Evolutionary conservation across 768 basidiomycete species (phyloP).

Genomic region (Lanmaoa rubissima): DNA sequence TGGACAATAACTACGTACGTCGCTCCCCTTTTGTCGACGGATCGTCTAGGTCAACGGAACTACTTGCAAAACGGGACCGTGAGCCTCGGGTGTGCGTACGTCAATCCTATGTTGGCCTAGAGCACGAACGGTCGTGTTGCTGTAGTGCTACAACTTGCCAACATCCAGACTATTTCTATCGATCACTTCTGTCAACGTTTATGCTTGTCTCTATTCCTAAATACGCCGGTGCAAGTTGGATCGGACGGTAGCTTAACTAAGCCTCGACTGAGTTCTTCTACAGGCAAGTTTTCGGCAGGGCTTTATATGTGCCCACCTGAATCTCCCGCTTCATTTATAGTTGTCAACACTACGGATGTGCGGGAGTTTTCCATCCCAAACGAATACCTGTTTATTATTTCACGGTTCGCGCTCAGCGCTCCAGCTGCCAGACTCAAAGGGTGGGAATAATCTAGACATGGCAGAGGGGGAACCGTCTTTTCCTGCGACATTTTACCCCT

Average conservation of each 20-base stretch:
- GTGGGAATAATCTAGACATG: no score
- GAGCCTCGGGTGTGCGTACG: conserved; percentile 14
- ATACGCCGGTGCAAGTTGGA: background rate
- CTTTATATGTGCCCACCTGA: background rate
- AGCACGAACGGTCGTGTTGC: background rate
- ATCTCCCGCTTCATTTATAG: background rate
- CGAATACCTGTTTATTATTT: background rate
- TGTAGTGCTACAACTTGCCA: background rate
- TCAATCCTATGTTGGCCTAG: conserved; percentile 1
- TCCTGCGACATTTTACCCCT: no score
- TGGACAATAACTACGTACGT: conserved; percentile 15
- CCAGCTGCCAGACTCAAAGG: no score
- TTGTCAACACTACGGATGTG: background rate
- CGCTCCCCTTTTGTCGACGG: background rate
- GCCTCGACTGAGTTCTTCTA: background rate
- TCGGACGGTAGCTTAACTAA: background rate
- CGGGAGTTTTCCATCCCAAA: background rate
- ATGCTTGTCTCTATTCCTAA: background rate
- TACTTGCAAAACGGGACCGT: conserved; percentile 4
- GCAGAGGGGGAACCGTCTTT: no score
- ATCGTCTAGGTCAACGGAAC: background rate
- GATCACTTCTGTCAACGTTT: background rate
- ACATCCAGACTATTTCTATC: background rate
- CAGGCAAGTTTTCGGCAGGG: background rate
- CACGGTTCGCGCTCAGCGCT: no score